Evolutionary conservation across 192 early-diverging fungal genomes (phyloP), one percentile per base, ranked within the genome.

Genomic region (Martensiomyces pterosporus): DNA sequence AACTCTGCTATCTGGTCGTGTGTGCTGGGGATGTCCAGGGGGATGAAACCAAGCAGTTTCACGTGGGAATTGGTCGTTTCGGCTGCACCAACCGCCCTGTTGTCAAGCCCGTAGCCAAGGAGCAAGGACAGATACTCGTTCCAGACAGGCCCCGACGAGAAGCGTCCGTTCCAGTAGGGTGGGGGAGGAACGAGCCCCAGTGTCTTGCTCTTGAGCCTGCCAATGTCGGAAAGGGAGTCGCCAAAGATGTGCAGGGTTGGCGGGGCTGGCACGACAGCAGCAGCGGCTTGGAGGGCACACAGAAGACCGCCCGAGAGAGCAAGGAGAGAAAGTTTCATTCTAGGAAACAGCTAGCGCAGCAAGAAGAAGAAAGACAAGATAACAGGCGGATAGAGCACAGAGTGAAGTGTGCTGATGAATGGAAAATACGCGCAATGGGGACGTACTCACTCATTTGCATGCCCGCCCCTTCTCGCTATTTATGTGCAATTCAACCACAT

Each of bases 1-100:
- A 58, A 53, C 9, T 54, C 39, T 7, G 33, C 15, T 9, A 70
- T 70, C 25, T 70, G 67, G 32, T 58, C 55, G 15, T 51, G 5
- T 6, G 60, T 58, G 9, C 50, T 55, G 21, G 53, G 53, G 14
- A 55, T 55, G 7, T 10, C 24, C 26, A 46, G 16, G 1, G 53
- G 44, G 6, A 46, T 21, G 9, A 55, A 18, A 7, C 53, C 53
- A 17, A 55, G 47, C 19, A 39, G 17, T 9, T 41, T 19, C 9
- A 43, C 24, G 1, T 46, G 10, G 2, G 43, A 46, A 4, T 15
- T 46, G 3, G 24, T 5, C 7, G 43, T 46, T 17, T 33, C 43
- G n/a, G 43, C 43, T 4, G 43, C 43, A 6, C 43, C 43, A 5
- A 46, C 43, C 3, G 43, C 43, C 16, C 33, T 33, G 23, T 32